Percentiles rank a stretch among this genome's conserved stretches.
phyloP scores from a whole-genome alignment of 2,329 filamentous ascomycete species.

The Fusarium coicis region DNA sequence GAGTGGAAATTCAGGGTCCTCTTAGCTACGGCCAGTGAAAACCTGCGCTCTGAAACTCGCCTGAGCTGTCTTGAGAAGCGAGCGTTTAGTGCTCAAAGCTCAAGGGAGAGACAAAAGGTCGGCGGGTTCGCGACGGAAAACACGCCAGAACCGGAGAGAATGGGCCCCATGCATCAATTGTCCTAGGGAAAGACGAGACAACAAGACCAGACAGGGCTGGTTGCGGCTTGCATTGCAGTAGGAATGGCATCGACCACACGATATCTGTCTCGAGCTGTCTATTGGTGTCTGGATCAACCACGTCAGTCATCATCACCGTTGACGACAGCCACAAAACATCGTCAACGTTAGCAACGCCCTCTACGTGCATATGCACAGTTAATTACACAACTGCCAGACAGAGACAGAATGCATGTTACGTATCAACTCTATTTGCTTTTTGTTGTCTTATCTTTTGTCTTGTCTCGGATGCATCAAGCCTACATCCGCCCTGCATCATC shows the following conservation, averaged over 20 bases:
- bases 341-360: conserved; percentile 2
- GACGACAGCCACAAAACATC: conserved; percentile 23
- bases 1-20: conserved; percentile 20
- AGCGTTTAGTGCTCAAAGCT: not conserved
- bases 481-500: conserved; percentile 13
- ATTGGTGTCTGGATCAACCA: conserved; percentile 23
- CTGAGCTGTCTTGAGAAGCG: conserved; percentile 15
- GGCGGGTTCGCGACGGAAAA: not conserved
- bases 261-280: not conserved
- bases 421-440: conserved; percentile 11
- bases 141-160: not conserved
- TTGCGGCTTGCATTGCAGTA: not conserved
- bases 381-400: conserved; percentile 9
- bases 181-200: not conserved
- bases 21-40: not conserved
- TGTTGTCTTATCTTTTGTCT: conserved; percentile 1
- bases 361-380: conserved; percentile 13
- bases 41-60: conserved; percentile 29
- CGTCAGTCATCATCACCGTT: conserved; percentile 36
- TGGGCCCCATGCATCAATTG: not conserved
- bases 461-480: conserved; percentile 22
- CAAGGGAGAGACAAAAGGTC: not conserved
- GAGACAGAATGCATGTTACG: conserved; percentile 4
- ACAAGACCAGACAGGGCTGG: not conserved
- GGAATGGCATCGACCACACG: not conserved